phyloP scores from a whole-genome alignment of 129 eudicot species.

The Helichrysum umbraculigerum region DNA sequence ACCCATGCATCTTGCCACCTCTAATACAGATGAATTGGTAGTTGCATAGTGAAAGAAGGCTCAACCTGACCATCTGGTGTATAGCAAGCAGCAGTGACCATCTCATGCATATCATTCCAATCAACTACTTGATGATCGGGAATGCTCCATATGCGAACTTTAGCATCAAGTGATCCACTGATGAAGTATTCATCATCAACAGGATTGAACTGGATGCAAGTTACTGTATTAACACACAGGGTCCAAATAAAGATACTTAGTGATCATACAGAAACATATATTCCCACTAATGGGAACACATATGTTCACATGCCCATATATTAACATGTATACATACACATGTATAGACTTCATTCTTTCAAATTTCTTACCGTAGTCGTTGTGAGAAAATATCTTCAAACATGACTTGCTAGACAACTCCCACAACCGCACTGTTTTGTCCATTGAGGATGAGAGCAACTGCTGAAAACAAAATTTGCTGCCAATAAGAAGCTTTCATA shows the following conservation, averaged over 20 bases:
- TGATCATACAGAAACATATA: not conserved
- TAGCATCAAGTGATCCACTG: slow-evolving; percentile 97
- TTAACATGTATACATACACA: not conserved
- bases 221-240: slow-evolving; percentile 52
- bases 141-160: slow-evolving; percentile 99
- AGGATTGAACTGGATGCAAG: slow-evolving; percentile 99
- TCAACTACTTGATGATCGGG: slow-evolving; percentile 96
- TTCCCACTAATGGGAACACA: not conserved
- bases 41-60: slow-evolving; percentile 13
- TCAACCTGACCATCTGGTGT: slow-evolving; percentile 99
- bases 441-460: slow-evolving; percentile 98
- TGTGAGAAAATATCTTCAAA: slow-evolving; percentile 92
- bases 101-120: slow-evolving; percentile 97
- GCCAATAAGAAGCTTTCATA: slow-evolving; percentile 24
- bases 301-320: not conserved
- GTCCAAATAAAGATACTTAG: slow-evolving; percentile 3
- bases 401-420: slow-evolving; percentile 83
- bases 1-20: too few species aligned
- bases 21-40: slow-evolving; percentile 11
- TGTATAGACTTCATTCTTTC: not conserved
- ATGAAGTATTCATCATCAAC: slow-evolving; percentile 91
- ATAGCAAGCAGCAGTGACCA: slow-evolving; percentile 99
- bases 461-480: slow-evolving; percentile 53
- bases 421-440: slow-evolving; percentile 97
- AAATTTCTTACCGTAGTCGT: slow-evolving; percentile 76